Conservation (phyloP, 805 yeast species). For the Monosporozyma yasuniensis region DNA sequence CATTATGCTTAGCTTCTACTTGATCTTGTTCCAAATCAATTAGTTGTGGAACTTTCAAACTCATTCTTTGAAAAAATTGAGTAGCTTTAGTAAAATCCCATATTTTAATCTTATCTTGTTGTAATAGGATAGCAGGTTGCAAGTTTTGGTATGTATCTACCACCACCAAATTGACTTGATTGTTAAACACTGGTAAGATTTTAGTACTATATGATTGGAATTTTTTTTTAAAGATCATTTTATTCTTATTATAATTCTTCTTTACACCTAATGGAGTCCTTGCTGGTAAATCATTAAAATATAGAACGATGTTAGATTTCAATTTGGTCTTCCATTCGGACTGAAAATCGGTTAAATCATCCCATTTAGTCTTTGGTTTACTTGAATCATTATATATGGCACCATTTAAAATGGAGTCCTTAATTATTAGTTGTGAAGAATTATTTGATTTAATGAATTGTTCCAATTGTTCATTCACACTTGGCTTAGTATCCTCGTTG, state of each 20-base stretch:
- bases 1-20: background rate
- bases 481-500: background rate
- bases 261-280: background rate
- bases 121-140: background rate
- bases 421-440: background rate
- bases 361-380: constrained; percentile 8
- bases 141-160: constrained; percentile 26
- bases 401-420: background rate
- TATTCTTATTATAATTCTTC: constrained; percentile 2
- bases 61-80: constrained; percentile 61
- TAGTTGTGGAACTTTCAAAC: constrained; percentile 27
- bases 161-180: constrained; percentile 63
- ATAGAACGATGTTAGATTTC: constrained; percentile 42
- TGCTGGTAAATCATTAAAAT: constrained; percentile 41
- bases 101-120: constrained; percentile 37
- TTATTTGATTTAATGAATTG: constrained; percentile 1
- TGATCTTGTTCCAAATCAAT: background rate
- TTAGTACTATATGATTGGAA: constrained; percentile 41
- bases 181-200: constrained; percentile 47
- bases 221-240: constrained; percentile 14
- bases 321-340: constrained; percentile 51
- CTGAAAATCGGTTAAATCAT: constrained; percentile 47
- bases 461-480: background rate
- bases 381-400: constrained; percentile 3
- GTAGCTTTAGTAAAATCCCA: constrained; percentile 82